A percentile compares a stretch with the other conserved stretches of the same genome.
phyloP scores from a whole-genome alignment of 192 early-diverging fungal genomes.

The Entrophospora sp. region DNA sequence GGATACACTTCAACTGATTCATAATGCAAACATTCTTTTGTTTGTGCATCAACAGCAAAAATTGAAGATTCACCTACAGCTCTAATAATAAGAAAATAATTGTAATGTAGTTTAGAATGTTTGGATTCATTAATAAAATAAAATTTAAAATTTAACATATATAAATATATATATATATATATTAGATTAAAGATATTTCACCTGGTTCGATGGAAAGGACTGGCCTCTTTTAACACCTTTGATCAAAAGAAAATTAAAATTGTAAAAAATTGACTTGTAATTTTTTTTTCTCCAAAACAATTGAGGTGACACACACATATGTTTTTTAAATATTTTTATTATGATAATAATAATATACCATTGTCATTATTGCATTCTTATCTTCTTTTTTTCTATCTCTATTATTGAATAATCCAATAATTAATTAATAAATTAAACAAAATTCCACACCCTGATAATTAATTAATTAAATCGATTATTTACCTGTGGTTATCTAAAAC shows the following conservation, averaged over 20 bases:
- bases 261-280: neutral
- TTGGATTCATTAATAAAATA: too few species aligned
- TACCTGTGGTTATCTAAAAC: conserved; percentile 70
- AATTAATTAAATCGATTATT: neutral
- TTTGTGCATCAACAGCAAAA: conserved; percentile 72
- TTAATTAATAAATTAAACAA: neutral
- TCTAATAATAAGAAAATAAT: conserved; percentile 18
- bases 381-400: conserved; percentile 62
- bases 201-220: conserved; percentile 18
- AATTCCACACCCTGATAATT: neutral
- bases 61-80: conserved; percentile 65
- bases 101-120: too few species aligned
- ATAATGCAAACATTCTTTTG: conserved; percentile 75
- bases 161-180: neutral
- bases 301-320: too few species aligned
- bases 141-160: too few species aligned
- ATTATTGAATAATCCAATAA: neutral
- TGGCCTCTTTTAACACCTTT: conserved; percentile 17
- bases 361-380: conserved; percentile 88
- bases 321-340: neutral
- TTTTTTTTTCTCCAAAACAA: too few species aligned
- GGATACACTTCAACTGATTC: conserved; percentile 58
- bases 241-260: neutral
- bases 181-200: neutral
- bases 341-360: conserved; percentile 41